phyloP scores from a whole-genome alignment of 768 basidiomycete species.

The Suillus sp. region DNA sequence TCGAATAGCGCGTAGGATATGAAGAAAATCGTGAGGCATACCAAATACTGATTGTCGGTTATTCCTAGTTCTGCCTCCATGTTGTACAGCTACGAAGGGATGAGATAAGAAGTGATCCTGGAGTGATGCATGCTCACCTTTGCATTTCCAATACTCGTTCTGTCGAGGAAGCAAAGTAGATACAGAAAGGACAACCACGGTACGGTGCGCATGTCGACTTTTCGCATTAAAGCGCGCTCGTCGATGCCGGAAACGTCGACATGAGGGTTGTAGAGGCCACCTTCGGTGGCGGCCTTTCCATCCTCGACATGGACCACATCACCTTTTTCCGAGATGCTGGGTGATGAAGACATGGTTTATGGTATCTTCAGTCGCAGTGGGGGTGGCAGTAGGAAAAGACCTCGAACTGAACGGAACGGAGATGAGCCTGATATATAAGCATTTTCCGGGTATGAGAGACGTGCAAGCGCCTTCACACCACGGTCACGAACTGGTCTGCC shows the following conservation, averaged over 20 bases:
- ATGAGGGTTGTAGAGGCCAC: slow-evolving; percentile 40
- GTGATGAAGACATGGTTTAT: background rate
- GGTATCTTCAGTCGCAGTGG: background rate
- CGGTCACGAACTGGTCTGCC: background rate
- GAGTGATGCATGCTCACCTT: slow-evolving; percentile 15
- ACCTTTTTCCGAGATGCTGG: slow-evolving; percentile 16
- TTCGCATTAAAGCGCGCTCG: slow-evolving; percentile 69
- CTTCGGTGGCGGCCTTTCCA: background rate
- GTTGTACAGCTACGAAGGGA: slow-evolving; percentile 54
- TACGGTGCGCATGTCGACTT: slow-evolving; percentile 66
- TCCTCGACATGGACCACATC: slow-evolving; percentile 13
- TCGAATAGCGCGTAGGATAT: slow-evolving; percentile 72
- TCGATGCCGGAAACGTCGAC: slow-evolving; percentile 63
- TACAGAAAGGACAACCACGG: slow-evolving; percentile 78
- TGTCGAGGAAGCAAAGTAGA: slow-evolving; percentile 69
- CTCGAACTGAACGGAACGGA: background rate
- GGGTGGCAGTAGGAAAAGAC: background rate
- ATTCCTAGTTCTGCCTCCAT: slow-evolving; percentile 61
- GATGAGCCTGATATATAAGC: background rate
- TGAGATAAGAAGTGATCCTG: background rate
- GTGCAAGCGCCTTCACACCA: background rate
- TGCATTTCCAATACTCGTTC: slow-evolving; percentile 55
- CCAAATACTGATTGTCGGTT: slow-evolving; percentile 64
- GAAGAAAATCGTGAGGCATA: slow-evolving; percentile 63
- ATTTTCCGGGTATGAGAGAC: background rate